Evolutionary conservation across 495 filamentous ascomycete genomes (phyloP).

Genomic region (Neurospora sp.): DNA sequence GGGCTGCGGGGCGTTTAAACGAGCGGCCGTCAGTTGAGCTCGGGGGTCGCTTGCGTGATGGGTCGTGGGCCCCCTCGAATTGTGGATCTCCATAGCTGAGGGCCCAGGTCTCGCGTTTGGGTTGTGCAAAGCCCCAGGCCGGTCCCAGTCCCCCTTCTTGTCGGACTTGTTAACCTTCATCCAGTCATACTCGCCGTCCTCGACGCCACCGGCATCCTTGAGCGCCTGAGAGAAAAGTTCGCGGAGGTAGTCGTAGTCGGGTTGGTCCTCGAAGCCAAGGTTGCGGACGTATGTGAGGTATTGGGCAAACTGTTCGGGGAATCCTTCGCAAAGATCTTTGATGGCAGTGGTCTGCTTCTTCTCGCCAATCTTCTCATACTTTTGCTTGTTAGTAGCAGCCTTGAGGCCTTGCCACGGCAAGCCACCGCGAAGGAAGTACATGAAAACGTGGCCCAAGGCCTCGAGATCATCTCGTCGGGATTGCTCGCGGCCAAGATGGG

Average conservation of each 20-base stretch:
- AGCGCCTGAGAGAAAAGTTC: constrained; percentile 96
- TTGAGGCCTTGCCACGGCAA: constrained; percentile 98
- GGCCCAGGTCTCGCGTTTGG: constrained; percentile 62
- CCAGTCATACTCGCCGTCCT: constrained; percentile 99
- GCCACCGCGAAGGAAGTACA: constrained; percentile 96
- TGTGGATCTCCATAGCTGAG: constrained; percentile 68
- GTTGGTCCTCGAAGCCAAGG: constrained; percentile 95
- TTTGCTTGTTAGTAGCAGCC: constrained; percentile 99
- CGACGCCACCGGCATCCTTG: constrained; percentile 85
- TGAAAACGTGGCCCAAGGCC: constrained; percentile 94
- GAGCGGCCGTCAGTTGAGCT: constrained; percentile 63
- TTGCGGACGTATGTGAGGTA: constrained; percentile 96
- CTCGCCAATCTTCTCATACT: constrained; percentile 99
- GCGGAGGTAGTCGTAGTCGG: constrained; percentile 95
- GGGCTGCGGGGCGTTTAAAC: constrained; percentile 96
- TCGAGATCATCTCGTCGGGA: constrained; percentile 94
- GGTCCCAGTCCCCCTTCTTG: constrained; percentile 76
- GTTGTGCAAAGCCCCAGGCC: constrained; percentile 49
- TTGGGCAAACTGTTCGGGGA: constrained; percentile 96
- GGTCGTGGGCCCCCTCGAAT: constrained; percentile 45
- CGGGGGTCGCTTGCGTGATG: constrained; percentile 44
- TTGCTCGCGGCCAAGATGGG: constrained; percentile 91
- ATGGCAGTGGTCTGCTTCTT: constrained; percentile 98
- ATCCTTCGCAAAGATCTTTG: constrained; percentile 93
- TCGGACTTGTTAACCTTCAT: constrained; percentile 98